Evolutionary conservation across 495 filamentous ascomycete species (phyloP), one percentile per base, ranked within the genome.

Genomic region (Rostrohypoxylon terebratum): DNA sequence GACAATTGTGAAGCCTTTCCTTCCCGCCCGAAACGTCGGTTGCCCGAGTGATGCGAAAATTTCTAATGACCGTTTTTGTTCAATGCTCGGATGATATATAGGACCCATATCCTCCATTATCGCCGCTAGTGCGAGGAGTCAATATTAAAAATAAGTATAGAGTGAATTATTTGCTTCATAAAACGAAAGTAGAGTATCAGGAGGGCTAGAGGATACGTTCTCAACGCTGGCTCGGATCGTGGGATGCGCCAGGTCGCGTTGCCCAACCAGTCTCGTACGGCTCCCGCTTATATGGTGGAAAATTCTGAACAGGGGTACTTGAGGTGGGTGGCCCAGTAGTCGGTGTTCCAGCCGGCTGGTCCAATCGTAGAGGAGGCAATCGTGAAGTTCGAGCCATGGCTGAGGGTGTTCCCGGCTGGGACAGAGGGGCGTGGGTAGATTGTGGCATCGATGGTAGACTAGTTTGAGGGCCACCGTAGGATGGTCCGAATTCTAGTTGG

Each of bases 201-300:
- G 42, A 44, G 1, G 62, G 38, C 14, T 25, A 28, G 45, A 51
- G 25, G 18, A 7, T 45, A 53, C 31, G 51, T 66, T 23, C 50
- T 67, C 59, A 67, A 33, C 61, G 63, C 47, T 66, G 62, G 73
- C 61, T 64, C 74, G 51, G 71, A 48, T 81, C 79, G 9, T 75
- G 58, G 6, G 75, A 74, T 11, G 75, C 72, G 44, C 78, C 72
- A 20, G 77, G 69, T 18, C 77, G 79, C 1, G 81, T 83, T 25
- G 80, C 83, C 83, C 83, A 85, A 14, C 83, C 83, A 14, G 81
- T 81, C 64, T 85, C 83, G 34, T 82, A 80, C 2, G 77, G 66
- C 21, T 79, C 72, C 28, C 76, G 75, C 54, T 77, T 77, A 16
- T 78, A 77, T 23, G 77, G 65, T 4, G 73, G 44, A 45, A 78